These are phyloP conservation scores for Saccharomycopsis olivae DNA, from an alignment of 805 yeast species.

Conservation along the genomic window DNA sequence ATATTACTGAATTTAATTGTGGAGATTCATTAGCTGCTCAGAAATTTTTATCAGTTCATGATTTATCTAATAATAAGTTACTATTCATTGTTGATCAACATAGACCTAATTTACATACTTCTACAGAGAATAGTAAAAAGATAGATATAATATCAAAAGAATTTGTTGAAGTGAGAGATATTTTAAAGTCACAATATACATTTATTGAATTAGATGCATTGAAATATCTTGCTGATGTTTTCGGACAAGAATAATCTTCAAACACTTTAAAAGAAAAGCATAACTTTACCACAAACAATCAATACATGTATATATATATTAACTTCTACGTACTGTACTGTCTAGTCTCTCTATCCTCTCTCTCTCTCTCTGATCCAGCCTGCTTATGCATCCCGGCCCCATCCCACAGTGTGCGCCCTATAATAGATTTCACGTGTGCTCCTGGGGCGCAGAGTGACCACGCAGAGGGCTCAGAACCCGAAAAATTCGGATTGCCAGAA, in stretches of 20 bases:
- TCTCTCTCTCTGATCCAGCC: too few relatives aligned
- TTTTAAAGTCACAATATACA: constrained; percentile 68
- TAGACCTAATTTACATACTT: constrained; percentile 48
- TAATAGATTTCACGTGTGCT: too few relatives aligned
- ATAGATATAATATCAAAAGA: constrained; percentile 64
- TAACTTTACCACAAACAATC: too few relatives aligned
- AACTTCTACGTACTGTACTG: too few relatives aligned
- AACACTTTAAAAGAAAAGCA: too few relatives aligned
- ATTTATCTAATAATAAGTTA: constrained; percentile 40
- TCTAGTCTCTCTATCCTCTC: too few relatives aligned
- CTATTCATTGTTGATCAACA: constrained; percentile 54
- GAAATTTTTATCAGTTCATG: constrained; percentile 38
- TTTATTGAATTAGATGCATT: constrained; percentile 66
- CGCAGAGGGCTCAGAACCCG: too few relatives aligned
- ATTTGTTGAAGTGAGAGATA: constrained; percentile 72
- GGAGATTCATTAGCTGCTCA: constrained; percentile 36
- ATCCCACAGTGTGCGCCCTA: too few relatives aligned
- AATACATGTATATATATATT: too few relatives aligned
- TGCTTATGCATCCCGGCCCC: too few relatives aligned
- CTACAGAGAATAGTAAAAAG: constrained; percentile 44
- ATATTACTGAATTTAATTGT: constrained; percentile 28
- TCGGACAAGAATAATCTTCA: constrained; percentile 12
- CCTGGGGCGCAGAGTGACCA: too few relatives aligned
- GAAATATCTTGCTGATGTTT: constrained; percentile 37
- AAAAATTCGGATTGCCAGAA: too few relatives aligned